Evolutionary conservation across 805 yeast species (phyloP), one percentile per base, ranked within the genome.

Genomic region (Teunomyces tritomae): DNA sequence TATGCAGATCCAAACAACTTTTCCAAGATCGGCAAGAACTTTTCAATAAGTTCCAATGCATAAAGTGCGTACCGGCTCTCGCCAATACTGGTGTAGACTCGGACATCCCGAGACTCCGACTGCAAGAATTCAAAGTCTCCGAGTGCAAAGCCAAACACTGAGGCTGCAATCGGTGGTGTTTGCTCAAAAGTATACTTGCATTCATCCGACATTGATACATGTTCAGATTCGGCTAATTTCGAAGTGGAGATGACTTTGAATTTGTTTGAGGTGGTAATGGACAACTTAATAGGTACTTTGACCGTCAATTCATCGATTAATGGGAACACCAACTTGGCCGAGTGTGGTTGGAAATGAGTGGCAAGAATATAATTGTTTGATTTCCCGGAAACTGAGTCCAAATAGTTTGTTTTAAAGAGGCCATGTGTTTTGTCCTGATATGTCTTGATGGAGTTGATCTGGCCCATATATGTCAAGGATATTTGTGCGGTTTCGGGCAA

Each of bases 311-410:
- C 90, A 61, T 87, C 94, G 9, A 86, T 57, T 56, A 85, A 79
- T 2, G 95, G 95, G 57, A 83, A 83, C 9, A 87, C 76, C 42
- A 60, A 58, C 53, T 85, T 71, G 3, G 89, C 84, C 52, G 76
- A 83, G 13, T 74, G 72, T 0, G 94, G 90, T 59, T 86, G 91
- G 37, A 82, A 74, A 57, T 87, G 94, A 1, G 94, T 84, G 0
- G 90, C 83, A 28, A 86, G 58, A 9, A 85, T 66, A 48, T 66
- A 75, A 51, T 79, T 76, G 49, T 78, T 74, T 1, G 83, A 66
- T 17, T 61, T 68, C 5, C 83, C 83, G 1, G 78, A 67, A 14
- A 67, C 61, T 4, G 74, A 68, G 54, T 80, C 81, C 47, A 76
- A 71, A 58, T 82, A 84, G 57, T 82, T 83, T 1, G 89, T 82